A percentile compares a stretch with the other conserved stretches of the same genome.
phyloP scores from a whole-genome alignment of 306 rosid genomes.

The Quercus glauca region DNA sequence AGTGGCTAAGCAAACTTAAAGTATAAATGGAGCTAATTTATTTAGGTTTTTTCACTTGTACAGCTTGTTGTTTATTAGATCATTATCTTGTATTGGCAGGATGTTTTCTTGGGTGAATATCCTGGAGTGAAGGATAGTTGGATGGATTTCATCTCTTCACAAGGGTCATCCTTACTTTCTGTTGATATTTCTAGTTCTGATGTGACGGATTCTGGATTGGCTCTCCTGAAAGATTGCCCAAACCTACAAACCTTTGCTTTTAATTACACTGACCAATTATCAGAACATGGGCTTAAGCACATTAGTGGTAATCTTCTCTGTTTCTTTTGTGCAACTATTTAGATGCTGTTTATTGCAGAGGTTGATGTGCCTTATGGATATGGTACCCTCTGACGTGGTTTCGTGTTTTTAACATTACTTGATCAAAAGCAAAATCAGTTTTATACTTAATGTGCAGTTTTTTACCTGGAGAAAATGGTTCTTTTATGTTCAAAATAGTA shows the following conservation, averaged over 20 bases:
- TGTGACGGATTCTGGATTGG: slow-evolving; percentile 56
- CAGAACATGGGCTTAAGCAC: slow-evolving; percentile 58
- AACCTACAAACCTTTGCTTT: slow-evolving; percentile 53
- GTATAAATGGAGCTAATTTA: slow-evolving; percentile 5
- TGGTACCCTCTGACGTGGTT: not conserved
- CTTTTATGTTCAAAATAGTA: too few relatives aligned
- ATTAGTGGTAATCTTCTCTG: slow-evolving; percentile 44
- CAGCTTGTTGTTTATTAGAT: slow-evolving; percentile 1
- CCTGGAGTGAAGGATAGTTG: slow-evolving; percentile 60
- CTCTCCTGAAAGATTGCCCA: slow-evolving; percentile 48
- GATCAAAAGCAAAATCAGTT: too few relatives aligned
- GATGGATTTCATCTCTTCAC: slow-evolving; percentile 66
- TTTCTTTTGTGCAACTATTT: slow-evolving; percentile 1
- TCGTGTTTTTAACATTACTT: too few relatives aligned
- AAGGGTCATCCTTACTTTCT: slow-evolving; percentile 56
- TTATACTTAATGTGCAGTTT: too few relatives aligned
- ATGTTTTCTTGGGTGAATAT: slow-evolving; percentile 55
- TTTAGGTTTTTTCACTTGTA: slow-evolving; percentile 6
- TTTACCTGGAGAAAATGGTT: too few relatives aligned
- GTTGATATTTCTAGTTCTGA: slow-evolving; percentile 63
- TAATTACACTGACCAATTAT: slow-evolving; percentile 53
- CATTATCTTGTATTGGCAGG: slow-evolving; percentile 40
- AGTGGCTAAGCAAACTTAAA: too few relatives aligned
- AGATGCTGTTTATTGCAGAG: slow-evolving; percentile 6
- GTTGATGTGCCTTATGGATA: slow-evolving; percentile 5